These are phyloP conservation scores for Fraxinus ornus DNA, from an alignment of 305 asterid genomes.

Conservation along the genomic window DNA sequence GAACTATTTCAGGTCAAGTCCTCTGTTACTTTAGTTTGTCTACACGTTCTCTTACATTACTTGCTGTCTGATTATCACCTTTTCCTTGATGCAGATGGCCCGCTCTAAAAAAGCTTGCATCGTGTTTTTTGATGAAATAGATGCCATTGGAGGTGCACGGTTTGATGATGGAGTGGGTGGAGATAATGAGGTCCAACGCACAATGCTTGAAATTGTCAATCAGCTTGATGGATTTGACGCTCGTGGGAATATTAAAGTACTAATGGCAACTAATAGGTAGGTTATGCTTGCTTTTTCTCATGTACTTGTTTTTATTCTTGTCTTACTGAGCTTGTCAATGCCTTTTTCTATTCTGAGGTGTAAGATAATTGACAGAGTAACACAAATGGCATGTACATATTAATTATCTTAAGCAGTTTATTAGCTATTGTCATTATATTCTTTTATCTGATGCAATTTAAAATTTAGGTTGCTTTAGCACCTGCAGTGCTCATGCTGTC, in stretches of 20 bases:
- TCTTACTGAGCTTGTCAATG: background rate
- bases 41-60: background rate
- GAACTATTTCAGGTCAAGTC: constrained; percentile 81
- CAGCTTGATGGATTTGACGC: constrained; percentile 99
- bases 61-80: constrained; percentile 9
- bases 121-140: constrained; percentile 92
- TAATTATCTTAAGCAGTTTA: background rate
- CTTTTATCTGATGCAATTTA: background rate
- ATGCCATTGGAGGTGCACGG: constrained; percentile 98
- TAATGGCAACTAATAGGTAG: constrained; percentile 71
- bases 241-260: constrained; percentile 42
- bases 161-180: constrained; percentile 99
- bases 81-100: constrained; percentile 67
- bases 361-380: background rate
- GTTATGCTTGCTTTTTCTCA: constrained; percentile 22
- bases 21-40: background rate
- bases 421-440: background rate
- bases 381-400: background rate
- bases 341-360: background rate
- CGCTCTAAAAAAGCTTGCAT: constrained; percentile 98
- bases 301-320: background rate
- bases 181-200: constrained; percentile 96
- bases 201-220: constrained; percentile 97
- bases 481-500: background rate
- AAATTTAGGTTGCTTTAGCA: background rate